Percentiles rank a stretch among this genome's conserved stretches.
These are phyloP conservation scores for Rosa persica DNA, from an alignment of 306 rosid species.

Conservation along the genomic window DNA sequence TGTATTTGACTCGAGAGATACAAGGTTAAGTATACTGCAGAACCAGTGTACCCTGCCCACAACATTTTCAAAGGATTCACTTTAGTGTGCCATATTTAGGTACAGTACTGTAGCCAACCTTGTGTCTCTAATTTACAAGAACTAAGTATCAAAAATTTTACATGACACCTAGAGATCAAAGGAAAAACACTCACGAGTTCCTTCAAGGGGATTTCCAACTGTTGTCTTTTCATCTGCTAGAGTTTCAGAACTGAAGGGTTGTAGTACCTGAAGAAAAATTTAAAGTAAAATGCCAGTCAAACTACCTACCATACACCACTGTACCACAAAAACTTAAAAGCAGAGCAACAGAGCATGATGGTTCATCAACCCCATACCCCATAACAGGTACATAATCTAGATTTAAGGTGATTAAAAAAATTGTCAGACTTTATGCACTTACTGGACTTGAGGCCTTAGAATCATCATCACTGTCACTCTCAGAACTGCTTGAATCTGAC, in stretches of 20 bases:
- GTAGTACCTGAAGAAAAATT: conserved; percentile 50
- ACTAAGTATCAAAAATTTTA: neutral
- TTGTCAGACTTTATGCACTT: conserved; percentile 23
- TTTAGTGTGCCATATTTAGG: neutral
- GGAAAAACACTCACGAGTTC: conserved; percentile 60
- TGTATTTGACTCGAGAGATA: neutral
- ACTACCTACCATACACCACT: conserved; percentile 1
- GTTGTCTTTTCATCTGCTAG: conserved; percentile 43
- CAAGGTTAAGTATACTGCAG: neutral
- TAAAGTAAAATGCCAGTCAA: neutral
- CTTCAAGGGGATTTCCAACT: conserved; percentile 46
- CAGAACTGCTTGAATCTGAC: conserved; percentile 58
- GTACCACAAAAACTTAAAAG: neutral
- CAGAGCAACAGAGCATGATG: conserved; percentile 21
- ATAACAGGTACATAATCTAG: neutral
- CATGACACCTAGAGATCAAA: neutral
- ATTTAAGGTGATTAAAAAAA: conserved; percentile 3
- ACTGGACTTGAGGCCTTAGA: conserved; percentile 40
- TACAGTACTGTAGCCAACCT: neutral
- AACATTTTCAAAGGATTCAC: neutral
- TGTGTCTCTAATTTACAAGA: neutral
- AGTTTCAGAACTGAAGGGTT: conserved; percentile 42
- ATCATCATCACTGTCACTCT: conserved; percentile 50
- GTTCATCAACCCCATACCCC: neutral
- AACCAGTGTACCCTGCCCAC: neutral